Evolutionary conservation across 495 filamentous ascomycete species (phyloP), one percentile per base, ranked within the genome.

Genomic region (Bryoglossum gracile): DNA sequence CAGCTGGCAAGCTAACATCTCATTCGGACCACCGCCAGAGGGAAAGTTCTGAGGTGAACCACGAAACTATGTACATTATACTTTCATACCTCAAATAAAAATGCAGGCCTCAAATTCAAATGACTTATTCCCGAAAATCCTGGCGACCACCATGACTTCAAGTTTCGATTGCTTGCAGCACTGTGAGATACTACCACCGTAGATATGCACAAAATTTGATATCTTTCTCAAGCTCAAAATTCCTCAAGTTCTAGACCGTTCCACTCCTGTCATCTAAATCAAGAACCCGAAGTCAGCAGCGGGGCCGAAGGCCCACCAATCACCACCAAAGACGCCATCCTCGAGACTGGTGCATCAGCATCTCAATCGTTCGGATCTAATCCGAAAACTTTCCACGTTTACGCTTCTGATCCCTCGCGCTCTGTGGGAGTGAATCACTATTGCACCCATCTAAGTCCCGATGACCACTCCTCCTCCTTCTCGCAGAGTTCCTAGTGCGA

Each of bases 291-390:
- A 37, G 37, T 26, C 6, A 53, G 37, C 6, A 40, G 50, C 25
- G 43, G 30, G 9, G 62, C 72, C 37, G 61, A 68, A 18, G 82
- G 83, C 40, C 65, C 65, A 3, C 70, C 74, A 2, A 66, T 76
- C 4, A 70, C 75, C 13, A 58, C 61, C 40, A 82, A 77, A 59
- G 80, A 75, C 59, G 68, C 65, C 26, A 58, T 86, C 8, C 75
- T 89, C 19, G 82, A 87, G 55, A 78, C 79, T 4, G 83, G 78
- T 21, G 81, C 86, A 2, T 51, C 69, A 10, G 54, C 77, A 48
- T 51, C 51, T 0, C 64, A 85, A 68, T 71, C 84, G 53, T 88
- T 94, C 62, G 67, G 69, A 0, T 45, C 48, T 34, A 41, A 51
- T 52, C 51, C 67, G 22, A 69, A 69, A 35, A 66, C 66, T 22